Evolutionary conservation across 202 grass and related monocot species (phyloP), one percentile per base, ranked within the genome.

Genomic region (Zizania palustris): DNA sequence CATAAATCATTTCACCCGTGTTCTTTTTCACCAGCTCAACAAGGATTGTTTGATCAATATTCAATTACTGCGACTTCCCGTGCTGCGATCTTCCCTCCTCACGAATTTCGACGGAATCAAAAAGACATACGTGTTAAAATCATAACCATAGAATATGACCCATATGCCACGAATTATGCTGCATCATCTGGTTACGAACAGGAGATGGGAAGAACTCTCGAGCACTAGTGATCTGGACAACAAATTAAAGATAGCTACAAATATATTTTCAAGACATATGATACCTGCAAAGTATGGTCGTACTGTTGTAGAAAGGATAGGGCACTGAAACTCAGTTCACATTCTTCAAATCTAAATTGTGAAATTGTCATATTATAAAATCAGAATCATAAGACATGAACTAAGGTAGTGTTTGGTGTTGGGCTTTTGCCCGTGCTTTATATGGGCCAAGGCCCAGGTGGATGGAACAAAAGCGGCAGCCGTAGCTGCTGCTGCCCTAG

Each of bases 1-100:
- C 66, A 66, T 48, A 60, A 41, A 39, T 8, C 9, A 35, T 63
- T 15, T 36, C 51, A 55, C 20, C 3, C 48, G 13, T 54, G 11
- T 71, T 44, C 20, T 53, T 64, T 39, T 9, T 3, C 4, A 54
- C 63, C 40, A 45, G 61, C 55, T 60, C 4, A 12, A 36, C 3
- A 36, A 20, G 54, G 5, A 53, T 45, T 77, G 22, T 60, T 13
- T 42, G 22, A 72, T 73, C 39, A 56, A 77, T 37, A n/a, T 6
- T 40, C 34, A 15, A n/a, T n/a, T n/a, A n/a, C n/a, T n/a, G n/a
- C n/a, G n/a, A n/a, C n/a, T n/a, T n/a, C n/a, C n/a, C n/a, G n/a
- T n/a, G n/a, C n/a, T n/a, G n/a, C n/a, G n/a, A n/a, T n/a, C n/a
- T n/a, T n/a, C n/a, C n/a, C n/a, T n/a, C n/a, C n/a, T n/a, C n/a